Conservation (phyloP, 192 early-diverging fungal species). For the Coemansia sp. region DNA sequence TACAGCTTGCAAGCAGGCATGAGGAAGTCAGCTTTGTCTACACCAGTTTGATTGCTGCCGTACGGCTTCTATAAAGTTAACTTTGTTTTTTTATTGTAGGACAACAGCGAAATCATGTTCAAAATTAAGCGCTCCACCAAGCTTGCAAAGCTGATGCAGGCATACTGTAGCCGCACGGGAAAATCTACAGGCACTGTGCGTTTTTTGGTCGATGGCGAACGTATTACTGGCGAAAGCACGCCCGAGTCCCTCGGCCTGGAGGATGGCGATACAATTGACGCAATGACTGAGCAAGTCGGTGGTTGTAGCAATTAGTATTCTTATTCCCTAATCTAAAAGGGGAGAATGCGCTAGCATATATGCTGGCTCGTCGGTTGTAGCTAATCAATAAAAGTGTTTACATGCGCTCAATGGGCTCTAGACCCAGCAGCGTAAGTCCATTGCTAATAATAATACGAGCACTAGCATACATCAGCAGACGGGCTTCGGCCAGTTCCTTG, state of each 20-base stretch:
- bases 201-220: slow-evolving; percentile 87
- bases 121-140: slow-evolving; percentile 94
- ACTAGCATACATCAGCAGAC: slow-evolving; percentile 81
- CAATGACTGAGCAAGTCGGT: slow-evolving; percentile 92
- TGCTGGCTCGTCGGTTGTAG: not conserved
- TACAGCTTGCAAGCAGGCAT: not conserved
- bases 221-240: slow-evolving; percentile 76
- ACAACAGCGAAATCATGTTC: slow-evolving; percentile 80
- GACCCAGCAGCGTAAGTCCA: slow-evolving; percentile 75
- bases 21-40: not conserved
- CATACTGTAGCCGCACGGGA: slow-evolving; percentile 86
- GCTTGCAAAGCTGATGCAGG: slow-evolving; percentile 91
- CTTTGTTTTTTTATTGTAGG: slow-evolving; percentile 47
- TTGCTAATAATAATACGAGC: slow-evolving; percentile 84
- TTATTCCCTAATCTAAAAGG: not conserved
- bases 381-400: slow-evolving; percentile 47
- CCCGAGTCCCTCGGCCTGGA: slow-evolving; percentile 89
- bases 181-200: slow-evolving; percentile 75
- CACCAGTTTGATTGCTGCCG: no score
- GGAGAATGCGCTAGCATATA: not conserved
- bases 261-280: slow-evolving; percentile 92
- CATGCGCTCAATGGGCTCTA: slow-evolving; percentile 88
- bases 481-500: slow-evolving; percentile 75
- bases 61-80: not conserved
- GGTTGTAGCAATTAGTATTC: slow-evolving; percentile 33